Base-by-base conservation (phyloP, 108 stramenopile genomes). In the Fragilaria crotonensis region DNA sequence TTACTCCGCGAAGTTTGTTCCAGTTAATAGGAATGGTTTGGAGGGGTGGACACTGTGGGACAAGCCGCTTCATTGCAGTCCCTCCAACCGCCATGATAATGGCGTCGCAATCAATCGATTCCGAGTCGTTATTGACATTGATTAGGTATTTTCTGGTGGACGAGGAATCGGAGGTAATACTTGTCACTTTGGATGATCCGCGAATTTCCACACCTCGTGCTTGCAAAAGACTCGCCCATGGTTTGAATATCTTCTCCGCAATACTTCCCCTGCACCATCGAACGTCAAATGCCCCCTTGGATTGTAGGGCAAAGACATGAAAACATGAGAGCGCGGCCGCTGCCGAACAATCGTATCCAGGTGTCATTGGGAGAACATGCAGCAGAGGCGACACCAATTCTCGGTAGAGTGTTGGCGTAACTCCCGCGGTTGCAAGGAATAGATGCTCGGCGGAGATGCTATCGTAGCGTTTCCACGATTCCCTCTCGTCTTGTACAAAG, bases 271-370 rank as follows among this genome's bases (percentile, higher is more conserved):
- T 57, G 30, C 80, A 81, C 89, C 89, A 90, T 47, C 85, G 63
- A 5, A 85, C 89, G 69, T 90, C 89, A 73, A 90, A 90, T 3
- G 89, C 89, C n/a, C 89, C 89, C 47, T 59, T 65, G 4, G 89
- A 70, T 57, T 90, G 89, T 33, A 90, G 58, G 2, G 89, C 89
- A 83, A 90, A 90, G 9, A 85, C 84, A 64, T 90, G 89, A 52
- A 90, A 87, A 63, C 90, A 91, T 3, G 86, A 84, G 4, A 91
- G 59, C 2, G 85, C 84, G n/a, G 90, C 90, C 11, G 90, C 90
- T 0, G 90, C 84, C 2, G 84, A 87, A 66, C 85, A 85, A 60
- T 87, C 90, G 48, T 83, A 83, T 44, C 73, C 86, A 1, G 86
- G 86, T 41, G 77, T 77, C 90, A 91, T 87, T 14, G 90, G 90